Evolutionary conservation across 108 stramenopile genomes (phyloP), one percentile per base, ranked within the genome.

Genomic region (Cylindrotheca fusiformis): DNA sequence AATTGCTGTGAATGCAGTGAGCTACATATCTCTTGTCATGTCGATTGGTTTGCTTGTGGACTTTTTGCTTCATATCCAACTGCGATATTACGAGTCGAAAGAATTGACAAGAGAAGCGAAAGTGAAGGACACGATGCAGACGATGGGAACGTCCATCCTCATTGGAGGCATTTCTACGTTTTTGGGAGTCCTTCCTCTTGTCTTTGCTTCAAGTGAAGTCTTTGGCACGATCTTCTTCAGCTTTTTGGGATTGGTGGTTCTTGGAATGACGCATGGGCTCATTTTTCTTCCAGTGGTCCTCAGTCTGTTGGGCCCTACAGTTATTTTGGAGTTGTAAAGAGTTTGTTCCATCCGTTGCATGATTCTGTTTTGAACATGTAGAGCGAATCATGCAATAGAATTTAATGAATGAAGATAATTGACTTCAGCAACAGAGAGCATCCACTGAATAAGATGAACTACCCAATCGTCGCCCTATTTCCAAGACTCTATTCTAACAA

Each of bases 21-120:
- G 83, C 21, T 88, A 90, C 5, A 90, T 93, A 56, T 85, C 88
- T 44, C 48, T 93, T 32, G 87, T 89, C 1, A 74, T 93, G 44
- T 85, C 92, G 1, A 88, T 93, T 36, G 92, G 92, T 3, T 64
- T 93, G 24, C 82, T 88, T 17, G 84, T 93, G 3, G 92, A 93
- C 62, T 93, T 90, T 76, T 74, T 78, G 30, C 88, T 88, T 14
- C 92, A 93, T 52, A 78, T 93, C 20, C 85, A 74, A 19, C 87
- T 85, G 54, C 72, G 53, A n/a, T 65, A 29, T 25, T 46, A 29
- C 14, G 53, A 76, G 20, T 86, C 84, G 68, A 72, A 71, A 23
- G 91, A 86, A 6, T 48, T 68, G 59, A 71, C 69, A 48, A 82
- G 66, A 55, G 52, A 81, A 55, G 44, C 45, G 23, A 78, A 83